These are phyloP conservation scores for Ochetophila trinervis DNA, from an alignment of 306 rosid species.

Conservation along the genomic window DNA sequence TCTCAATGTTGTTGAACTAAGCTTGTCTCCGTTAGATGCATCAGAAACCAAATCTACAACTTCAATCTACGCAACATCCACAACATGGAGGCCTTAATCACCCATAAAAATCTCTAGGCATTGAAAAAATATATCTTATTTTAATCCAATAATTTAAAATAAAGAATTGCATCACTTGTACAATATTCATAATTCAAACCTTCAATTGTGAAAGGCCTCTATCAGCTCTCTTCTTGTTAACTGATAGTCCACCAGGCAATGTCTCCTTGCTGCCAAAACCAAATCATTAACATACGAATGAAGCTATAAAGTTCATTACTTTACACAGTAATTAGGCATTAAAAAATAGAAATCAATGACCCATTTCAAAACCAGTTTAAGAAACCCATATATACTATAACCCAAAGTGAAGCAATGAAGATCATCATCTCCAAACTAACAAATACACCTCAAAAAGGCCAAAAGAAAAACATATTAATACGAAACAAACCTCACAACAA, in stretches of 20 bases:
- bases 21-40: conserved; percentile 58
- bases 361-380: neutral
- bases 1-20: conserved; percentile 73
- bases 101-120: neutral
- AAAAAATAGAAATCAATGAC: too few relatives aligned
- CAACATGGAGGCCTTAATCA: neutral
- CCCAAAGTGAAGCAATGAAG: neutral
- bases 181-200: conserved; percentile 40
- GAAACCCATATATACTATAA: too few relatives aligned
- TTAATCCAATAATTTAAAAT: neutral
- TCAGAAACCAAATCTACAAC: conserved; percentile 76
- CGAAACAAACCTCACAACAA: conserved; percentile 73
- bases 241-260: conserved; percentile 82
- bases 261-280: conserved; percentile 81
- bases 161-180: conserved; percentile 5
- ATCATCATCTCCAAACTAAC: neutral
- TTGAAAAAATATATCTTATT: neutral
- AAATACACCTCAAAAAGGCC: conserved; percentile 7
- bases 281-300: conserved; percentile 11
- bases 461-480: neutral
- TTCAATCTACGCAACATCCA: conserved; percentile 65
- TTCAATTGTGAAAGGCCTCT: conserved; percentile 71
- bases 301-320: too few relatives aligned
- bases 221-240: conserved; percentile 77
- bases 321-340: too few relatives aligned